Evolutionary conservation across 306 rosid species (phyloP).

Genomic region (Pterocarpus macrocarpus): DNA sequence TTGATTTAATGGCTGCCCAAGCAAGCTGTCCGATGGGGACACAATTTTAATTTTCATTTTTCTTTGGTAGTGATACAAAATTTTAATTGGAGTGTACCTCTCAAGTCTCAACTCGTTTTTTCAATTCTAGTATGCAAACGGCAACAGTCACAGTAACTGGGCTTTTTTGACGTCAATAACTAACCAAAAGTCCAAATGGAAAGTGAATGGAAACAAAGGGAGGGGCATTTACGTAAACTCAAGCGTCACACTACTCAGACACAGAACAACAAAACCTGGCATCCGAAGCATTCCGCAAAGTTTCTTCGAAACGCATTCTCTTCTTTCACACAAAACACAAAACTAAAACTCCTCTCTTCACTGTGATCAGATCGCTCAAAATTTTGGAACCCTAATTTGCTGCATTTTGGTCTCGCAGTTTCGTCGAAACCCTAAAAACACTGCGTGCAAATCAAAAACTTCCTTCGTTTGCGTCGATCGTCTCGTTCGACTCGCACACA

Average conservation of each 20-base stretch:
- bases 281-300: constrained; percentile 38
- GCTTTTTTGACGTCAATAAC: background rate
- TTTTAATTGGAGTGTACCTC: background rate
- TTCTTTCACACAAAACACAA: constrained; percentile 35
- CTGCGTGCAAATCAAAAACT: constrained; percentile 6
- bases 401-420: constrained; percentile 35
- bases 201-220: constrained; percentile 8
- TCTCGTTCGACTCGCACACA: constrained; percentile 45
- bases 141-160: background rate
- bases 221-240: constrained; percentile 40
- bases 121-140: background rate
- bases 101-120: too few species aligned
- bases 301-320: constrained; percentile 43
- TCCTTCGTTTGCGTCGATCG: constrained; percentile 54
- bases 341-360: constrained; percentile 26
- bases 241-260: background rate
- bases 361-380: constrained; percentile 74
- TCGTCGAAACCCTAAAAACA: constrained; percentile 31
- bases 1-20: background rate
- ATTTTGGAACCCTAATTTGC: constrained; percentile 63
- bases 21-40: background rate
- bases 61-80: background rate
- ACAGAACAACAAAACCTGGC: constrained; percentile 40
- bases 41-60: too few species aligned
- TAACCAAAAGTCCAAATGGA: constrained; percentile 22